Evolutionary conservation across 2,329 filamentous ascomycete genomes (phyloP).

Genomic region (Helotiales sp.): DNA sequence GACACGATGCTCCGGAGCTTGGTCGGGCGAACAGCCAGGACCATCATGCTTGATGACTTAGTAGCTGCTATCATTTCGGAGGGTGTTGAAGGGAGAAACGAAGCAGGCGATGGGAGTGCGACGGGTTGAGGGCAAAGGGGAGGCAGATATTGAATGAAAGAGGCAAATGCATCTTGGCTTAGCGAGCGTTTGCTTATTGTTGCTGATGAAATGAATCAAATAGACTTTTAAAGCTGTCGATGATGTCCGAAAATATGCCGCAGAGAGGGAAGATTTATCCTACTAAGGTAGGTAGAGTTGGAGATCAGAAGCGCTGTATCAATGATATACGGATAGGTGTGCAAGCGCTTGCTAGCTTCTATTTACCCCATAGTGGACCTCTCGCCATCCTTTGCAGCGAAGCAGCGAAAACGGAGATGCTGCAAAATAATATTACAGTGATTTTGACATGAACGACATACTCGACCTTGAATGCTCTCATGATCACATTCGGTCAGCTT

Average conservation of each 20-base stretch:
- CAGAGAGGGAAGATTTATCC: background rate
- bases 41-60: constrained; percentile 17
- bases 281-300: too few relatives aligned
- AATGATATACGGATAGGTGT: too few relatives aligned
- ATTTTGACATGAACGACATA: background rate
- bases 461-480: background rate
- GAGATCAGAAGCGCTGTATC: too few relatives aligned
- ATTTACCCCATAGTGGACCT: too few relatives aligned
- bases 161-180: too few relatives aligned
- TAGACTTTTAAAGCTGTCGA: background rate
- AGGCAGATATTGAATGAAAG: background rate
- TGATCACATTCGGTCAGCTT: constrained; percentile 6
- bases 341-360: too few relatives aligned
- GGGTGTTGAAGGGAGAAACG: background rate
- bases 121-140: background rate
- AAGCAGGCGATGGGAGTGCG: constrained; percentile 8
- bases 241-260: background rate
- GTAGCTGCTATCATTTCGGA: constrained; percentile 14
- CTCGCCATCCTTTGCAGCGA: constrained; percentile 13
- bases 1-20: constrained; percentile 8
- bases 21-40: constrained; percentile 1
- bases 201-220: too few relatives aligned
- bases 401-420: constrained; percentile 1
- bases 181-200: too few relatives aligned
- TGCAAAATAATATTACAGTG: background rate